Evolutionary conservation across 257 asterid genomes (phyloP).

Genomic region (Cordia subcordata): DNA sequence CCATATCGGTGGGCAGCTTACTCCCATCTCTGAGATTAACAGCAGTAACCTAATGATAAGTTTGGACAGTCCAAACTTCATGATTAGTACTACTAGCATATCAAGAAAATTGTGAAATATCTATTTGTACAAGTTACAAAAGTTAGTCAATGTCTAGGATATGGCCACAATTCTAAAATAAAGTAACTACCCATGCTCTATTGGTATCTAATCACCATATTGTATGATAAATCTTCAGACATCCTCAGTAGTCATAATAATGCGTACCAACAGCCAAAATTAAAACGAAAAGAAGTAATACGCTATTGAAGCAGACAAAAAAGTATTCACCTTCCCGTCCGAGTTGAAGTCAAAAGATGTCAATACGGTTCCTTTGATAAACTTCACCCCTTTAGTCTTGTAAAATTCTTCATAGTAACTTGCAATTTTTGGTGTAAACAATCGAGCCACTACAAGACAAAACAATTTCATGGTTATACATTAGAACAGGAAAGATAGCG

Average conservation of each 20-base stretch:
- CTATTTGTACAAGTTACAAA: too few relatives aligned
- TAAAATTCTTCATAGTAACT: slow-evolving; percentile 85
- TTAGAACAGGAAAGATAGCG: slow-evolving; percentile 8
- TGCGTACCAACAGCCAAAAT: neutral
- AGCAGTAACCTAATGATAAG: slow-evolving; percentile 53
- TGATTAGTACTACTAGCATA: neutral
- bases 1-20: slow-evolving; percentile 81
- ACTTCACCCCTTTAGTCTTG: slow-evolving; percentile 87
- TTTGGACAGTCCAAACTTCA: slow-evolving; percentile 5
- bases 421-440: slow-evolving; percentile 82
- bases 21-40: slow-evolving; percentile 79
- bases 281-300: neutral
- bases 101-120: neutral
- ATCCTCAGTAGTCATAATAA: neutral
- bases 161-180: neutral
- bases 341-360: slow-evolving; percentile 78
- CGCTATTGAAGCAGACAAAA: neutral
- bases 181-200: too few relatives aligned
- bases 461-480: slow-evolving; percentile 6
- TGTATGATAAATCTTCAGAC: neutral
- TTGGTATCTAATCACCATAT: too few relatives aligned
- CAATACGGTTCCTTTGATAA: slow-evolving; percentile 83
- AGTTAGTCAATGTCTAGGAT: neutral
- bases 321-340: slow-evolving; percentile 62
- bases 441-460: slow-evolving; percentile 79